Evolutionary conservation across 2,329 filamentous ascomycete genomes (phyloP).

Genomic region (Helicocarpus griseus): DNA sequence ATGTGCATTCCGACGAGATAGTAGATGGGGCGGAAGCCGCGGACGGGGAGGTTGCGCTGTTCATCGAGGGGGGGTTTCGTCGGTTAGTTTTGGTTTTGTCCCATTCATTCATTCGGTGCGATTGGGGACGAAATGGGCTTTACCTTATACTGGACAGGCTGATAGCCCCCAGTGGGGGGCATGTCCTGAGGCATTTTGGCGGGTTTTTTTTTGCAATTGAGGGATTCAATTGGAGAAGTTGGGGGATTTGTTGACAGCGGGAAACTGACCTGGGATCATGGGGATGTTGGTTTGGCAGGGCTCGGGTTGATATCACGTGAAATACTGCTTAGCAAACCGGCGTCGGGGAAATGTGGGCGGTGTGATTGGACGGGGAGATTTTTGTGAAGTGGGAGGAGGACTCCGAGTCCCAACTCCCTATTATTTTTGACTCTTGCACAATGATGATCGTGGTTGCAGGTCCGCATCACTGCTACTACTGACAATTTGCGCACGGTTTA

Average conservation of each 20-base stretch:
- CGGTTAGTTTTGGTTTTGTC: background rate
- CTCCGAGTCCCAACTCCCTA: too few species aligned
- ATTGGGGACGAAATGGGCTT: background rate
- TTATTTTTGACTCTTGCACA: too few species aligned
- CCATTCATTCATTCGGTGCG: background rate
- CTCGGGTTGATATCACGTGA: background rate
- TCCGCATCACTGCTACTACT: too few species aligned
- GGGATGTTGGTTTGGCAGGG: background rate
- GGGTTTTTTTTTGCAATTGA: too few species aligned
- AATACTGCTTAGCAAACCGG: background rate
- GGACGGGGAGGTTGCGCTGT: conserved; percentile 82
- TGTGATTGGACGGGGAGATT: background rate
- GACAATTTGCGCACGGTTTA: background rate
- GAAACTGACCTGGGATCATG: background rate
- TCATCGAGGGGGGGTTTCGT: conserved; percentile 2
- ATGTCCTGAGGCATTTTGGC: conserved; percentile 88
- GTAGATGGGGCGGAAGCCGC: conserved; percentile 75
- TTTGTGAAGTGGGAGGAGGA: too few species aligned
- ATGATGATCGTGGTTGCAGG: too few species aligned
- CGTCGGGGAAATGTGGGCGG: too few species aligned
- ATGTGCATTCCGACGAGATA: conserved; percentile 67
- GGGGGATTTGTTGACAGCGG: background rate
- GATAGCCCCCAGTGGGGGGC: conserved; percentile 90
- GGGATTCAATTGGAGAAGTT: conserved; percentile 14
- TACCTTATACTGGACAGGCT: conserved; percentile 94